A percentile compares a stretch with the other conserved stretches of the same genome.
Conservation (phyloP, 176 grass and related monocot genomes). For the Luzula sylvatica region DNA sequence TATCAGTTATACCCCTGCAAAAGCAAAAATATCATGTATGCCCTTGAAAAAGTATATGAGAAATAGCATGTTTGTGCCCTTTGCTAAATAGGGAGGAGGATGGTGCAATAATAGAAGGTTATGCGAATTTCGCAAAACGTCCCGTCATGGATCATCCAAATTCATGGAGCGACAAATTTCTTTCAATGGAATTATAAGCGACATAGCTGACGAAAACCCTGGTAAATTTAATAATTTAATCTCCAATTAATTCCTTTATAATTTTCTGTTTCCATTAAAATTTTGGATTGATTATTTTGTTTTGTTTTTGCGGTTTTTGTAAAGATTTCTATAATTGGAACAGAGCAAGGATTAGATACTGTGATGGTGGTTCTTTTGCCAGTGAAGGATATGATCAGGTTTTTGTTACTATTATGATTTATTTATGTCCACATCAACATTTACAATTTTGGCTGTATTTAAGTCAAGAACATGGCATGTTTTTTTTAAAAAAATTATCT, state of each 20-base stretch:
- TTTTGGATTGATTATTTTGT: not conserved
- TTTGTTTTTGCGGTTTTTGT: not conserved
- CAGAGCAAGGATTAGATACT: conserved; percentile 71
- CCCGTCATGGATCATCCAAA: conserved; percentile 49
- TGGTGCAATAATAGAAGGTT: conserved; percentile 66
- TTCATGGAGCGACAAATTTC: conserved; percentile 50
- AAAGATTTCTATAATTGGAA: conserved; percentile 97
- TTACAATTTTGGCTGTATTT: not conserved
- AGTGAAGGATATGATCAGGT: conserved; percentile 63
- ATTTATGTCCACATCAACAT: too few species aligned
- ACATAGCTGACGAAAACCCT: conserved; percentile 44
- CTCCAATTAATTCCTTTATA: not conserved
- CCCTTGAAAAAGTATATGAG: too few species aligned
- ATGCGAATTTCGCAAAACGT: conserved; percentile 38
- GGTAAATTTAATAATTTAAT: conserved; percentile 23
- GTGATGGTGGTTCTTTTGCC: conserved; percentile 71
- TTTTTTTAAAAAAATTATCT: not conserved
- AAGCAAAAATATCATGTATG: not conserved
- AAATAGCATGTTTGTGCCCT: not conserved
- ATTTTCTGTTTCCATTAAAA: not conserved
- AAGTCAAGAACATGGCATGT: conserved; percentile 15
- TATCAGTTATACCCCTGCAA: not conserved
- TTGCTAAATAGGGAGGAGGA: conserved; percentile 44
- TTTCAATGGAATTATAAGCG: conserved; percentile 63
- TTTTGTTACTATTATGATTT: not conserved